Evolutionary conservation across 768 basidiomycete genomes (phyloP).

Genomic region (Cubamyces sp.): DNA sequence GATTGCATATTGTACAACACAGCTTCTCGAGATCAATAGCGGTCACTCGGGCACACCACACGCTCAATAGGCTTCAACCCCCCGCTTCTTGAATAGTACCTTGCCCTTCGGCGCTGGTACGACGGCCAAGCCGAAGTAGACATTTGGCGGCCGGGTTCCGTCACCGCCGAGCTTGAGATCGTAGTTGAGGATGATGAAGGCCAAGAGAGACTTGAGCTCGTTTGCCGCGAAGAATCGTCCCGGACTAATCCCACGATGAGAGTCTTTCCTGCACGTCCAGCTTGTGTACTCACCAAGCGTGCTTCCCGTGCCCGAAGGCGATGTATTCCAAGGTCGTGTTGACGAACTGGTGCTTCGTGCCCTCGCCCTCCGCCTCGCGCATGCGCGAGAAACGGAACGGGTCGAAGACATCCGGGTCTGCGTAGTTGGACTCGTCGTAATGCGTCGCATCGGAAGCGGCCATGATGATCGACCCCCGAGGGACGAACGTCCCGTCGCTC

Average conservation of each 20-base stretch:
- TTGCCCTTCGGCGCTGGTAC: conserved; percentile 30
- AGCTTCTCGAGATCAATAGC: too few species aligned
- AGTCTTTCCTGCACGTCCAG: too few species aligned
- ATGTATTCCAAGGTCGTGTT: conserved; percentile 24
- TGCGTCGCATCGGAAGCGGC: conserved; percentile 24
- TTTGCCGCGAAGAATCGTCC: conserved; percentile 40
- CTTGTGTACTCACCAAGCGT: conserved; percentile 24
- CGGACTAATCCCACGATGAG: conserved; percentile 28
- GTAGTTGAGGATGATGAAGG: conserved; percentile 37
- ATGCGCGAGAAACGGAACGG: conserved; percentile 31
- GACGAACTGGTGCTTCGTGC: conserved; percentile 24
- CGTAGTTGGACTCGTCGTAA: conserved; percentile 31
- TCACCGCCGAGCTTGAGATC: conserved; percentile 33
- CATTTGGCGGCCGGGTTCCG: conserved; percentile 30
- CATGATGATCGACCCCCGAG: conserved; percentile 26
- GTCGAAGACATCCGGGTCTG: conserved; percentile 29
- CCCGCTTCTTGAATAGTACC: conserved; percentile 30
- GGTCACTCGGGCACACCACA: too few species aligned
- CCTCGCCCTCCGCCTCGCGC: conserved; percentile 15
- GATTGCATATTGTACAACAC: conserved; percentile 1
- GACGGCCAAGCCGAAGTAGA: conserved; percentile 22
- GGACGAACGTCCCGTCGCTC: conserved; percentile 29
- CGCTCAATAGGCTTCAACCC: background rate
- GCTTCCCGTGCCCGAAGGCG: conserved; percentile 27
- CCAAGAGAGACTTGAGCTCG: conserved; percentile 39